A percentile compares a stretch with the other conserved stretches of the same genome.
phyloP scores from a whole-genome alignment of 768 basidiomycete genomes.

The Lyophyllum decastes region DNA sequence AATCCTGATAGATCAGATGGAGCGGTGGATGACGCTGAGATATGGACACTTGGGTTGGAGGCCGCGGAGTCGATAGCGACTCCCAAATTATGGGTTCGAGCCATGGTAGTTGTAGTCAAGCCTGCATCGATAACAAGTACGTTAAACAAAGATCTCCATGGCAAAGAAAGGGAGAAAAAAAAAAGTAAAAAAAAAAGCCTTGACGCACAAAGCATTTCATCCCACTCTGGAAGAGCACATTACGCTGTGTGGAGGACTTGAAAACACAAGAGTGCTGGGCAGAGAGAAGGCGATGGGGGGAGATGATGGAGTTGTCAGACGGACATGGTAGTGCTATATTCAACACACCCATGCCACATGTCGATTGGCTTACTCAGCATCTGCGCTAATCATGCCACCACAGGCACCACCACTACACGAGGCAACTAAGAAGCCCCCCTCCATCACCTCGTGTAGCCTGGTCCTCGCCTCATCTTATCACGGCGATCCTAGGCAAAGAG shows the following conservation, averaged over 20 bases:
- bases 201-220: conserved; percentile 20
- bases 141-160: conserved; percentile 9
- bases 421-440: conserved; percentile 4
- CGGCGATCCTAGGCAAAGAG: not conserved
- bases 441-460: conserved; percentile 3
- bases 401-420: conserved; percentile 21
- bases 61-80: conserved; percentile 1
- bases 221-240: conserved; percentile 10
- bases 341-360: conserved; percentile 25
- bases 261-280: not conserved
- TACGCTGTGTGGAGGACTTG: not conserved
- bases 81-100: conserved; percentile 10
- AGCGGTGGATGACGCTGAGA: conserved; percentile 8
- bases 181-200: conserved; percentile 3
- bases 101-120: conserved; percentile 14
- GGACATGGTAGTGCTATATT: conserved; percentile 8
- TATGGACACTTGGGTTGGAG: conserved; percentile 4
- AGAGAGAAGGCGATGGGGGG: conserved; percentile 8
- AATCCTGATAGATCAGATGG: conserved; percentile 14
- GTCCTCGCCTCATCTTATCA: not conserved
- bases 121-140: conserved; percentile 11
- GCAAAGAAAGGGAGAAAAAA: not conserved
- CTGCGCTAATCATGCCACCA: conserved; percentile 16
- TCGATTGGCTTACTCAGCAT: conserved; percentile 20
- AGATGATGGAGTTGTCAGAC: conserved; percentile 14